phyloP scores from a whole-genome alignment of 2,329 filamentous ascomycete genomes.

The Penicillium corylophilum region DNA sequence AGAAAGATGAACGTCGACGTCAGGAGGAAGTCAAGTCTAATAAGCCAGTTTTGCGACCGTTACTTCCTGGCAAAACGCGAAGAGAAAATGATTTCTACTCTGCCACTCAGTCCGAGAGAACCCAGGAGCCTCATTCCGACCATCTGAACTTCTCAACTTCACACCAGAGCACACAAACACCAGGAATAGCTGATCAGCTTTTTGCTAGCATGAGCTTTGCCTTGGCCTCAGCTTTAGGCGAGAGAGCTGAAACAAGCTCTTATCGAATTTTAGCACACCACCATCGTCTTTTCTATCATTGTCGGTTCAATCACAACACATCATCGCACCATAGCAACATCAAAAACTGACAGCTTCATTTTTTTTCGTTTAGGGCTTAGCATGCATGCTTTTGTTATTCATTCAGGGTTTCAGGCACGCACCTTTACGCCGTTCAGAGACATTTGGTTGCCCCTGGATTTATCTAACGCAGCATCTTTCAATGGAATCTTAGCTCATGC shows the following conservation, averaged over 20 bases:
- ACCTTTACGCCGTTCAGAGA: neutral
- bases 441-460: neutral
- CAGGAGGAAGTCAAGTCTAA: neutral
- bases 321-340: neutral
- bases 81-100: neutral
- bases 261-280: neutral
- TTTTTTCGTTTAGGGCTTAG: neutral
- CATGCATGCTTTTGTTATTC: neutral
- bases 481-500: slow-evolving; percentile 1
- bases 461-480: neutral
- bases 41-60: neutral
- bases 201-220: neutral
- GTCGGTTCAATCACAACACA: neutral
- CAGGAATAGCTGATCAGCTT: neutral
- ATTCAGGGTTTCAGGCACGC: neutral
- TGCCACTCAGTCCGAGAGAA: neutral
- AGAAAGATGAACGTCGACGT: neutral
- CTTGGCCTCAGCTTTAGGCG: neutral
- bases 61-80: neutral
- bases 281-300: neutral
- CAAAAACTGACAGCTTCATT: neutral
- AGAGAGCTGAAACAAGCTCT: neutral
- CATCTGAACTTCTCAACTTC: neutral
- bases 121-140: neutral
- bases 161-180: neutral